Evolutionary conservation across 2,329 filamentous ascomycete species (phyloP).

Genomic region (Zymoseptoria pseudotritici): DNA sequence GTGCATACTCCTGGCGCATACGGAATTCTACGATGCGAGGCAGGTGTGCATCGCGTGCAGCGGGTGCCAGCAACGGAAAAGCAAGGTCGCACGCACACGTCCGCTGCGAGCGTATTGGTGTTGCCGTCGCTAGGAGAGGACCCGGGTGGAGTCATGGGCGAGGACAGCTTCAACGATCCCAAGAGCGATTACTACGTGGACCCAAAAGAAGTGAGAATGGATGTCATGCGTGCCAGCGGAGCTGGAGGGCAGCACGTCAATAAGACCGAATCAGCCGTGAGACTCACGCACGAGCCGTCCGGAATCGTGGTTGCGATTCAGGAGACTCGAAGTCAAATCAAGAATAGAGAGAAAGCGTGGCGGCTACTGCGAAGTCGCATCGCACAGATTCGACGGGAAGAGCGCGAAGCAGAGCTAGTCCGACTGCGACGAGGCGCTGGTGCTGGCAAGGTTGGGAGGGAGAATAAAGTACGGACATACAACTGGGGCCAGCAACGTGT

Average conservation of each 20-base stretch:
- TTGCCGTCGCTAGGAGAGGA: slow-evolving; percentile 69
- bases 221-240: slow-evolving; percentile 86
- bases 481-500: slow-evolving; percentile 74
- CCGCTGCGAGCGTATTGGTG: slow-evolving; percentile 85
- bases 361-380: slow-evolving; percentile 71
- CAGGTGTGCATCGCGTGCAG: slow-evolving; percentile 92
- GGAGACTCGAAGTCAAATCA: slow-evolving; percentile 80
- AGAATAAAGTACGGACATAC: slow-evolving; percentile 91
- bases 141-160: slow-evolving; percentile 42
- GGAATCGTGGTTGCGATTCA: slow-evolving; percentile 86
- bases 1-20: slow-evolving; percentile 72
- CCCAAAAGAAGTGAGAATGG: slow-evolving; percentile 69
- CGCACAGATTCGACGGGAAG: slow-evolving; percentile 71
- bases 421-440: slow-evolving; percentile 69
- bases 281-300: slow-evolving; percentile 83
- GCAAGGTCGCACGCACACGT: slow-evolving; percentile 88
- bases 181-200: slow-evolving; percentile 88
- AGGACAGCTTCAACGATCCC: slow-evolving; percentile 66
- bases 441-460: slow-evolving; percentile 72
- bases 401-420: slow-evolving; percentile 72
- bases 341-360: slow-evolving; percentile 86
- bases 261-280: slow-evolving; percentile 92
- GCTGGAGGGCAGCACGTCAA: slow-evolving; percentile 98
- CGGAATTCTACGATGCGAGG: slow-evolving; percentile 73
- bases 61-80: slow-evolving; percentile 85